phyloP scores from a whole-genome alignment of 306 rosid genomes.

The Rosa lucieae region DNA sequence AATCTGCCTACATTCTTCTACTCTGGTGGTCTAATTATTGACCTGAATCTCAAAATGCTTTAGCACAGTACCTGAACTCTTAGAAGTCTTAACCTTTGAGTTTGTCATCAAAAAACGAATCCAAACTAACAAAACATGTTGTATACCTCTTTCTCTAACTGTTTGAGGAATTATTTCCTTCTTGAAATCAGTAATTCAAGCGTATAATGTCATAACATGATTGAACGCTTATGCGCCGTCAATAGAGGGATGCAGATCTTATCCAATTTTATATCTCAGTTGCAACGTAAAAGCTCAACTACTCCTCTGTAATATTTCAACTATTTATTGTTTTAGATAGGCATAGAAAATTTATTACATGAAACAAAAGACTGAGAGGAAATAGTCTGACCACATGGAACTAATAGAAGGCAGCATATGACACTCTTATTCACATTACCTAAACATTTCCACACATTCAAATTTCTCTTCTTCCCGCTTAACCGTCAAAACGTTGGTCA shows the following conservation, averaged over 20 bases:
- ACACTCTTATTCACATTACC: neutral
- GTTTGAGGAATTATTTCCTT: neutral
- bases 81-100: neutral
- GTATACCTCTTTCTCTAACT: neutral
- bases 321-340: neutral
- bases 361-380: neutral
- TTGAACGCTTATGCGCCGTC: neutral
- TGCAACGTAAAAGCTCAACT: neutral
- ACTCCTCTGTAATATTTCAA: neutral
- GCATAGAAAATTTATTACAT: constrained; percentile 1
- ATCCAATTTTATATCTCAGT: neutral
- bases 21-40: neutral
- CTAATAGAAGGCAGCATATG: neutral
- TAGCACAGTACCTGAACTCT: neutral
- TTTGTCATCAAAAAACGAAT: neutral
- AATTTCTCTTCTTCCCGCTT: constrained; percentile 30
- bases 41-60: neutral
- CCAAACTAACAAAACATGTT: neutral
- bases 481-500: neutral
- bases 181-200: neutral
- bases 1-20: neutral
- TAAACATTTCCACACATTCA: constrained; percentile 14
- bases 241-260: neutral
- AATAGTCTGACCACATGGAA: neutral
- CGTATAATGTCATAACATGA: neutral